Percentiles rank a stretch among this genome's conserved stretches.
Evolutionary conservation across 2,329 filamentous ascomycete species (phyloP).

Genomic region (Akanthomyces dipterigenus): DNA sequence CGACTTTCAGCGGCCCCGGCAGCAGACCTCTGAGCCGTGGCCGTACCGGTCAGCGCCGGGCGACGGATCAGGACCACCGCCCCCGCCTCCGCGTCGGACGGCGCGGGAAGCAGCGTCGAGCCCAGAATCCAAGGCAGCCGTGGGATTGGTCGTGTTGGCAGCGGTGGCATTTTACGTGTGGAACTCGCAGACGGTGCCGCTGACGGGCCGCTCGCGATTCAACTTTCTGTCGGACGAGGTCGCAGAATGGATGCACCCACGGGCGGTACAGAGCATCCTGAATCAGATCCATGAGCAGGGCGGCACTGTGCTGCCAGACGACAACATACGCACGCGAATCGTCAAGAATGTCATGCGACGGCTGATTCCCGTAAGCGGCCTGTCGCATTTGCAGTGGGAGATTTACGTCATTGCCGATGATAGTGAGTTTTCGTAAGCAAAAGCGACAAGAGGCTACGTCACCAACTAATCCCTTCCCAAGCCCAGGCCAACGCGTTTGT

Average conservation of each 20-base stretch:
- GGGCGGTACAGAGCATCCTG: slow-evolving; percentile 36
- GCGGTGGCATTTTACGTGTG: slow-evolving; percentile 55
- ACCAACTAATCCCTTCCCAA: slow-evolving; percentile 17
- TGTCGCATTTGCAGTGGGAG: slow-evolving; percentile 58
- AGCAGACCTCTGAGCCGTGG: too few relatives aligned
- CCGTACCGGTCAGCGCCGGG: too few relatives aligned
- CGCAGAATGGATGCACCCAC: slow-evolving; percentile 37
- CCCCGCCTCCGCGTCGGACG: neutral
- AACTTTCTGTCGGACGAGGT: slow-evolving; percentile 55
- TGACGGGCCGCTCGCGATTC: slow-evolving; percentile 66
- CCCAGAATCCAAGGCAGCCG: neutral
- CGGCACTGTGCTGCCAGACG: slow-evolving; percentile 49
- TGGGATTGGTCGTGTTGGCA: slow-evolving; percentile 33
- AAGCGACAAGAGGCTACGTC: neutral
- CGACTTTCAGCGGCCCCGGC: neutral
- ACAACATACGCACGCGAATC: slow-evolving; percentile 48
- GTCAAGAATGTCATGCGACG: slow-evolving; percentile 60
- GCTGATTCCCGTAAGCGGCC: slow-evolving; percentile 60
- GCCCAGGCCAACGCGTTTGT: slow-evolving; percentile 67
- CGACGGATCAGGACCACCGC: neutral
- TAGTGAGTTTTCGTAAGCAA: slow-evolving; percentile 24
- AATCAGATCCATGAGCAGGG: slow-evolving; percentile 45
- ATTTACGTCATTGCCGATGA: slow-evolving; percentile 66
- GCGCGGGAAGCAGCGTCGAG: neutral
- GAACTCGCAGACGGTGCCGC: slow-evolving; percentile 66